phyloP scores from a whole-genome alignment of 2,329 filamentous ascomycete genomes.

The Ophiostoma ips region DNA sequence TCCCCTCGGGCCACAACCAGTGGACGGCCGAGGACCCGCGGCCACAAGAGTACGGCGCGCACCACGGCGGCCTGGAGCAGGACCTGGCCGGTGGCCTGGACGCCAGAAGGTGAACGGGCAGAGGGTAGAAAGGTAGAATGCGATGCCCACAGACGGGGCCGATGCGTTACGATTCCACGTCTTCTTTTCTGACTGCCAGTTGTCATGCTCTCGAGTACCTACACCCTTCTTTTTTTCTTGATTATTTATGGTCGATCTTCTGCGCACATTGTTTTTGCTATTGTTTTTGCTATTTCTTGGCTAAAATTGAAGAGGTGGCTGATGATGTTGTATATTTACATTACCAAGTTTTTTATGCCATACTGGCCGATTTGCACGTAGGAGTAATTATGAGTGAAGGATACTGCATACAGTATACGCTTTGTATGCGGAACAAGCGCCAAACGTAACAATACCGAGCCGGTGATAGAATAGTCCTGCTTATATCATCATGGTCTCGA shows the following conservation, averaged over 20 bases:
- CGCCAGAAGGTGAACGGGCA: not conserved
- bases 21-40: constrained; percentile 48
- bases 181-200: too few species aligned
- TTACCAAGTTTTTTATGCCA: not conserved
- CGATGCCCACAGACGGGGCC: too few species aligned
- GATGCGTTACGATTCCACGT: too few species aligned
- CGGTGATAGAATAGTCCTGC: too few species aligned
- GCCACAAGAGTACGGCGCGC: constrained; percentile 42
- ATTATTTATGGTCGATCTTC: not conserved
- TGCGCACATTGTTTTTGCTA: not conserved
- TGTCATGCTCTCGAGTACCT: not conserved
- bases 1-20: constrained; percentile 35
- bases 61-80: constrained; percentile 39
- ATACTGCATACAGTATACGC: too few species aligned
- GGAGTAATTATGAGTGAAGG: too few species aligned
- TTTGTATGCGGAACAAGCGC: too few species aligned
- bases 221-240: not conserved
- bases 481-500: too few species aligned
- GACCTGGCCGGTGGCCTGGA: constrained; percentile 31
- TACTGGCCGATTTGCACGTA: too few species aligned
- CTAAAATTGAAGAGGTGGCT: not conserved
- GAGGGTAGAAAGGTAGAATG: not conserved
- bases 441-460: too few species aligned
- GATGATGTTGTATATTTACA: not conserved
- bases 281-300: not conserved